These are phyloP conservation scores for Neurospora intermedia DNA, from an alignment of 495 filamentous ascomycete species.

Conservation along the genomic window DNA sequence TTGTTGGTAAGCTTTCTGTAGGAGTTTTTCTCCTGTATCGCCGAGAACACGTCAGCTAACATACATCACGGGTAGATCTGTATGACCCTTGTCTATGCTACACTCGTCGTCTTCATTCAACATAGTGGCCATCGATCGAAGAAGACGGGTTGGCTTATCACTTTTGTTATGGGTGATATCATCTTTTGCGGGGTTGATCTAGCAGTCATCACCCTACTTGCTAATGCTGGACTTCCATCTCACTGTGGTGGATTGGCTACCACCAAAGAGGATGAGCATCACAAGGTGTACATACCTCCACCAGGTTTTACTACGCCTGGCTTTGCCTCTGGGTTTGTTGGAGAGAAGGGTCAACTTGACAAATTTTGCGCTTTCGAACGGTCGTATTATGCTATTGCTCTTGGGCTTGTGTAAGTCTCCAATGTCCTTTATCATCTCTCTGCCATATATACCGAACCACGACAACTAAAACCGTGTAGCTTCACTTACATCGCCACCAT, in stretches of 20 bases:
- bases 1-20: slow-evolving; percentile 22
- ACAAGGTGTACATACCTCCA: slow-evolving; percentile 1
- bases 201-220: slow-evolving; percentile 23
- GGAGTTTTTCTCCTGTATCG: not conserved
- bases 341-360: slow-evolving; percentile 21
- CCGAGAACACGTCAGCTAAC: not conserved
- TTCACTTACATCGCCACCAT: slow-evolving; percentile 30
- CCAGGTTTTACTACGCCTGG: slow-evolving; percentile 13
- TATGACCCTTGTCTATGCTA: slow-evolving; percentile 23
- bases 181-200: slow-evolving; percentile 18
- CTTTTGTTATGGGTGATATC: slow-evolving; percentile 21
- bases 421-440: not conserved
- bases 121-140: slow-evolving; percentile 18
- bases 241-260: slow-evolving; percentile 25
- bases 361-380: slow-evolving; percentile 24
- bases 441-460: no score
- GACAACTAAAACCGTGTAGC: slow-evolving; percentile 10
- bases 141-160: slow-evolving; percentile 13
- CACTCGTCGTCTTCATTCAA: slow-evolving; percentile 21
- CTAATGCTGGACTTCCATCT: slow-evolving; percentile 22
- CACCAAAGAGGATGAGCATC: not conserved
- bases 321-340: slow-evolving; percentile 17
- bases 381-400: slow-evolving; percentile 22
- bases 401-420: slow-evolving; percentile 22
- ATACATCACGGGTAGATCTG: slow-evolving; percentile 15